A percentile compares a stretch with the other conserved stretches of the same genome.
These are phyloP conservation scores for Scorias spongiosa DNA, from an alignment of 2,329 filamentous ascomycete genomes.

Conservation along the genomic window DNA sequence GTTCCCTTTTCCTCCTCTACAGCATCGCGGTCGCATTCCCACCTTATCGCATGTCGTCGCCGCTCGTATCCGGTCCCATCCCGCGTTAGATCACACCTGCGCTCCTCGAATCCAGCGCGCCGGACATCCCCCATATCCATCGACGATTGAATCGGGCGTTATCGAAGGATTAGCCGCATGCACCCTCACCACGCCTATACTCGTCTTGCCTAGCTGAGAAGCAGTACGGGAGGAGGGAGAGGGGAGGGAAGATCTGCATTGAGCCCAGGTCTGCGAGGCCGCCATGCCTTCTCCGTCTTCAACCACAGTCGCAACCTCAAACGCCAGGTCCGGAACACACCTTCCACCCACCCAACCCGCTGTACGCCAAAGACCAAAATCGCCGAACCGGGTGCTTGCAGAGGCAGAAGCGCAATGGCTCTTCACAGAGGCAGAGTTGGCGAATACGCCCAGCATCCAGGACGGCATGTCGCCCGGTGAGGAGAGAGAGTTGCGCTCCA, in stretches of 20 bases:
- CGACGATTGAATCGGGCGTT: not conserved
- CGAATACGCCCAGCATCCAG: conserved; percentile 67
- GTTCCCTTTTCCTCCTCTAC: no score
- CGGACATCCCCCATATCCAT: not conserved
- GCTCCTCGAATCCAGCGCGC: no score
- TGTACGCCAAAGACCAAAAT: conserved; percentile 20
- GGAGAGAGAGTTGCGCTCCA: conserved; percentile 67
- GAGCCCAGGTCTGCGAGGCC: not conserved
- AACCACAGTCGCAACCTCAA: not conserved
- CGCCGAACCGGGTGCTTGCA: conserved; percentile 31
- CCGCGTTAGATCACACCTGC: no score
- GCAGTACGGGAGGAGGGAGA: no score
- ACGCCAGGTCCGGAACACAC: conserved; percentile 1
- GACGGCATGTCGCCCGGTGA: conserved; percentile 65
- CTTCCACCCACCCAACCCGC: conserved; percentile 27
- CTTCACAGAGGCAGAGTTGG: conserved; percentile 70
- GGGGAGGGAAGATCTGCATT: not conserved
- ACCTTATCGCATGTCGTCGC: no score
- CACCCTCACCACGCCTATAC: not conserved
- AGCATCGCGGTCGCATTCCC: no score
- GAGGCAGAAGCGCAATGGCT: conserved; percentile 64
- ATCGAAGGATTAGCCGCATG: not conserved
- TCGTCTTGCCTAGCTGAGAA: no score
- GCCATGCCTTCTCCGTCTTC: not conserved
- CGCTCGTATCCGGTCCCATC: no score